Evolutionary conservation across 306 rosid genomes (phyloP).

Genomic region (Castanopsis chinensis): DNA sequence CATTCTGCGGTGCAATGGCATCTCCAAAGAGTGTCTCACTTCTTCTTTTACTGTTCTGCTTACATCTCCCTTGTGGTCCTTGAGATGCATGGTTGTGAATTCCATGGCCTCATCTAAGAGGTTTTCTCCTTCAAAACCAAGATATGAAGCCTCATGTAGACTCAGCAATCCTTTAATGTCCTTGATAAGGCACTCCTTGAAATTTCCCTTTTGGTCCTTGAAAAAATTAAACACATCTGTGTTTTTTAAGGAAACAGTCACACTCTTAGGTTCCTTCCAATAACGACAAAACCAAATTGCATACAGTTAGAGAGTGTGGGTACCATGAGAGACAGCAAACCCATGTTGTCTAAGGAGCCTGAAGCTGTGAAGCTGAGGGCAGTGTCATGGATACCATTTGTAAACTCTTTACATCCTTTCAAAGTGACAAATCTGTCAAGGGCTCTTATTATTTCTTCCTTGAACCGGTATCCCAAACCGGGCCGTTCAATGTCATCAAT

Average conservation of each 20-base stretch:
- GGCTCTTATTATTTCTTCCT: conserved; percentile 31
- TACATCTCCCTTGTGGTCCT: neutral
- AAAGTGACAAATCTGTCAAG: conserved; percentile 16
- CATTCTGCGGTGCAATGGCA: conserved; percentile 45
- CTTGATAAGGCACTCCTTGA: conserved; percentile 2
- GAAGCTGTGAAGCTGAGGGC: conserved; percentile 46
- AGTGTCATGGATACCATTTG: conserved; percentile 16
- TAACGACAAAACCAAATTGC: too few species aligned
- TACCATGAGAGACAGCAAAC: conserved; percentile 38
- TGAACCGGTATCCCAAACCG: conserved; percentile 33
- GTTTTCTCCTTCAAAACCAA: conserved; percentile 39
- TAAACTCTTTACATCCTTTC: neutral
- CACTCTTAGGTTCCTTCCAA: too few species aligned
- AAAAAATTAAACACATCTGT: conserved; percentile 50
- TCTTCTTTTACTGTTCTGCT: neutral
- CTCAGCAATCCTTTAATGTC: conserved; percentile 56
- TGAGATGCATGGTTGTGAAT: conserved; percentile 34
- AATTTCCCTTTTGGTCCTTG: conserved; percentile 9
- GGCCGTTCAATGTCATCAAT: conserved; percentile 32
- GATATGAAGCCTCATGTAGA: conserved; percentile 52
- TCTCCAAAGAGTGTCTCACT: conserved; percentile 47
- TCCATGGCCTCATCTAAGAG: conserved; percentile 51
- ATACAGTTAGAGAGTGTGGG: too few species aligned
- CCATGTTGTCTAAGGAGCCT: conserved; percentile 52
- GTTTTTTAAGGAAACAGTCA: neutral